Base-by-base conservation (phyloP, 768 basidiomycete genomes). In the Kwoniella dendrophila region DNA sequence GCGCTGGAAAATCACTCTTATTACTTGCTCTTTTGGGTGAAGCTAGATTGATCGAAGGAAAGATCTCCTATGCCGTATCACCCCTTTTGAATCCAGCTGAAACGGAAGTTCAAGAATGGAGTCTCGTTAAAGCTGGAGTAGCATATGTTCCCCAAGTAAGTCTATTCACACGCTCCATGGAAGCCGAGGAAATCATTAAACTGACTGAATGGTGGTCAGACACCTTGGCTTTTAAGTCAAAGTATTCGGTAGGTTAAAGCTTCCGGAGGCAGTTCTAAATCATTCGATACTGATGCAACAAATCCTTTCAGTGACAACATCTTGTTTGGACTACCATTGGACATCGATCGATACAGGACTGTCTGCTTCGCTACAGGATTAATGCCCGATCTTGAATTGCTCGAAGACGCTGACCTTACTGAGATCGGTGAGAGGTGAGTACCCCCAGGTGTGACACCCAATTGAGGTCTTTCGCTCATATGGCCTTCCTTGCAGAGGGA, bases 351-450 rank as follows among this genome's bases (percentile, higher is more conserved):
- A 8, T 84, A 84, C 67, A 10, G 45, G 30, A 43, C 52, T 1
- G 60, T 55, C 11, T 48, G 49, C 18, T 53, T 34, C n/a, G 34
- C 54, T 40, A 57, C 50, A 61, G 73, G 64, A 53, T 16, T 57
- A 47, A 63, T 78, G 43, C 82, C 81, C 18, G 84, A 85, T 59
- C 72, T 85, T 1, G 76, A 69, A 26, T 66, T 84, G n/a, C 81
- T 84, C 43, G 81, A 82, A 22, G 87, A 86, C 29, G 86, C 86
- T 0, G 88, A 88, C 71, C 70, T 81, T 41, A 88, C 87, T 2
- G 87, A 89, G 78, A 85, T 88, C 32, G 87, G 88, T 2, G 87
- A 89, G 75, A 85, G 86, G 70, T 60, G 40, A 52, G 58, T 30
- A 3, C 8, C 11, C 30, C 27, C 16, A 86, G 85, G 1, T 54